Evolutionary conservation across 306 rosid genomes (phyloP).

Genomic region (Potentilla sterilis): DNA sequence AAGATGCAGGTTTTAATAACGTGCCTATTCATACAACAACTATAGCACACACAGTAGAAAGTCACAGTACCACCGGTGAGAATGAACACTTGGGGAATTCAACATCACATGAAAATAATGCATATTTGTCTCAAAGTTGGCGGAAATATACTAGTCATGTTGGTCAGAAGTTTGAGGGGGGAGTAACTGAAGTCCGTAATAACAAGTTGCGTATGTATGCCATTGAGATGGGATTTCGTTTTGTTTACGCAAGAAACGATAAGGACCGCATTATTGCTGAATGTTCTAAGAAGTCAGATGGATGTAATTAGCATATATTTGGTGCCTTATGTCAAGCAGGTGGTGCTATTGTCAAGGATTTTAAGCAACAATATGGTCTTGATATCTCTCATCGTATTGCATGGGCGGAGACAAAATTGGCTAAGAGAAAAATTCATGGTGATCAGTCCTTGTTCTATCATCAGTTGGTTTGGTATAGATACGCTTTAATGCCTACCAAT

Average conservation of each 20-base stretch:
- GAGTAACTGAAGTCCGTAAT: neutral
- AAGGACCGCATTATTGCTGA: neutral
- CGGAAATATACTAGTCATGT: no score
- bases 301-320: neutral
- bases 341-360: neutral
- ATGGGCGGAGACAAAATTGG: neutral
- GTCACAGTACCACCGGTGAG: no score
- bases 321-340: neutral
- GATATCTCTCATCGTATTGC: neutral
- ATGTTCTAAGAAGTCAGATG: neutral
- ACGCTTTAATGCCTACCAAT: neutral
- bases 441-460: neutral
- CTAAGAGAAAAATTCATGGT: neutral
- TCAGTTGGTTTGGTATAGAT: neutral
- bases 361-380: neutral
- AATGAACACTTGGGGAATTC: no score
- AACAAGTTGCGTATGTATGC: neutral
- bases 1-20: no score
- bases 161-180: slow-evolving; percentile 2
- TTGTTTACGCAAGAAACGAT: neutral
- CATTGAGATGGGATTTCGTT: neutral
- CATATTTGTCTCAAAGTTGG: no score
- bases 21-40: no score
- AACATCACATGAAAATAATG: no score
- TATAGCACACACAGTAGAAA: no score